Conservation (phyloP, 2,329 filamentous ascomycete species). For the Claviceps citrina region DNA sequence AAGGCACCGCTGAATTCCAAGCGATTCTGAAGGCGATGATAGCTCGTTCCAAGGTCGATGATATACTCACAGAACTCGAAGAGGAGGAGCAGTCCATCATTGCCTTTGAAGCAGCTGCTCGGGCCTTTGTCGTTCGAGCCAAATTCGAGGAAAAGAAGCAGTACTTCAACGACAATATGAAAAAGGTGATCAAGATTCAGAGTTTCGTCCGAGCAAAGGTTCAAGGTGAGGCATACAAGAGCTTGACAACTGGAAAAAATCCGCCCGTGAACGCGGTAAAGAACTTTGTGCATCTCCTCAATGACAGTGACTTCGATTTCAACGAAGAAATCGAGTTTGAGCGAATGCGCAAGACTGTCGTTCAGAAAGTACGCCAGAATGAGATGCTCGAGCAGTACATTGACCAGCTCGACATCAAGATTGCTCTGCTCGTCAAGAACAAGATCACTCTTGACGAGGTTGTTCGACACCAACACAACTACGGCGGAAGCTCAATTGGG, state of each 20-base stretch:
- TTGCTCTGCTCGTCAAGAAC: conserved; percentile 94
- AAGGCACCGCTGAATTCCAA: conserved; percentile 56
- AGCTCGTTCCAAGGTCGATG: conserved; percentile 56
- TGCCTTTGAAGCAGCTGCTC: conserved; percentile 58
- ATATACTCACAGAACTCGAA: conserved; percentile 61
- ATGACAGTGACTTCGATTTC: conserved; percentile 97
- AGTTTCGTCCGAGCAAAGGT: conserved; percentile 91
- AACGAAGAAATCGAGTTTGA: conserved; percentile 98
- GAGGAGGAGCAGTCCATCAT: conserved; percentile 65
- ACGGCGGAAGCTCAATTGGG: conserved; percentile 73
- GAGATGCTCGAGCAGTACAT: conserved; percentile 97
- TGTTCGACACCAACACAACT: conserved; percentile 90
- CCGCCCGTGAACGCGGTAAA: conserved; percentile 93
- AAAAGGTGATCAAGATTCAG: conserved; percentile 96
- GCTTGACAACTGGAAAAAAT: conserved; percentile 87
- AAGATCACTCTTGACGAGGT: conserved; percentile 98
- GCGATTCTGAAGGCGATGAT: conserved; percentile 65
- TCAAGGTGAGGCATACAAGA: conserved; percentile 96
- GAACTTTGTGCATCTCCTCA: conserved; percentile 92
- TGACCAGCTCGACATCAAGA: conserved; percentile 96
- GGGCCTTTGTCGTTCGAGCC: conserved; percentile 57
- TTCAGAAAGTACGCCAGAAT: conserved; percentile 93
- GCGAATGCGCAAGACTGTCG: conserved; percentile 82
- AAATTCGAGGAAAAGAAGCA: conserved; percentile 72
- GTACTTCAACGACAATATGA: conserved; percentile 92